Conservation (phyloP, 2,329 filamentous ascomycete genomes). For the Sclerotinia spermophila region DNA sequence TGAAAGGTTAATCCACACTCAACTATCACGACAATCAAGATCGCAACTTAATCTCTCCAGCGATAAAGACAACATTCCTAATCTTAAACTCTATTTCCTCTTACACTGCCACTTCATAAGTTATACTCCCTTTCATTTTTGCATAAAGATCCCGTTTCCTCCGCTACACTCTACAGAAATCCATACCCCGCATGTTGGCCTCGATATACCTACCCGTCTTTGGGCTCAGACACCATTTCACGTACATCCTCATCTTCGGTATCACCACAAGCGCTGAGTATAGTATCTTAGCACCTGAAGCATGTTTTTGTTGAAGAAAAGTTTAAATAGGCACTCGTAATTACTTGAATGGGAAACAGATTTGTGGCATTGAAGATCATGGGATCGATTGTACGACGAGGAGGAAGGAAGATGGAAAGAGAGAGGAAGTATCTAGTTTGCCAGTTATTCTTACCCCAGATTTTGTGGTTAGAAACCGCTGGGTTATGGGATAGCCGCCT, state of each 20-base stretch:
- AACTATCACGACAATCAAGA: not conserved
- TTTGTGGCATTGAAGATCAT: not conserved
- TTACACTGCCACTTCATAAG: not conserved
- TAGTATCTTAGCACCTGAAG: not conserved
- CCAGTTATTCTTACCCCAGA: not conserved
- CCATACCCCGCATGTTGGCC: not conserved
- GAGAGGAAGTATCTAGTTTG: not conserved
- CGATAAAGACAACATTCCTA: not conserved
- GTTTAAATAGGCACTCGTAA: not conserved
- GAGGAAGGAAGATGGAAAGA: not conserved
- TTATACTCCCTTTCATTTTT: not conserved
- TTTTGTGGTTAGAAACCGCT: not conserved
- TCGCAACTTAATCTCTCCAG: not conserved
- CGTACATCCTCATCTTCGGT: not conserved
- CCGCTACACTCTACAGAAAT: not conserved
- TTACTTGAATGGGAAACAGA: not conserved
- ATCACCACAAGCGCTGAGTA: not conserved
- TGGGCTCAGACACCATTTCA: slow-evolving; percentile 1
- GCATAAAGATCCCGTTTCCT: not conserved
- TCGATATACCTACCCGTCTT: not conserved
- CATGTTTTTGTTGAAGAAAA: not conserved
- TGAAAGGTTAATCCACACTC: not conserved
- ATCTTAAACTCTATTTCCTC: not conserved
- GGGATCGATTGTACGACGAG: not conserved
- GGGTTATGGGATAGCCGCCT: not conserved